These are phyloP conservation scores for Eucalyptus tenuipes DNA, from an alignment of 345 rosid species.

Conservation along the genomic window DNA sequence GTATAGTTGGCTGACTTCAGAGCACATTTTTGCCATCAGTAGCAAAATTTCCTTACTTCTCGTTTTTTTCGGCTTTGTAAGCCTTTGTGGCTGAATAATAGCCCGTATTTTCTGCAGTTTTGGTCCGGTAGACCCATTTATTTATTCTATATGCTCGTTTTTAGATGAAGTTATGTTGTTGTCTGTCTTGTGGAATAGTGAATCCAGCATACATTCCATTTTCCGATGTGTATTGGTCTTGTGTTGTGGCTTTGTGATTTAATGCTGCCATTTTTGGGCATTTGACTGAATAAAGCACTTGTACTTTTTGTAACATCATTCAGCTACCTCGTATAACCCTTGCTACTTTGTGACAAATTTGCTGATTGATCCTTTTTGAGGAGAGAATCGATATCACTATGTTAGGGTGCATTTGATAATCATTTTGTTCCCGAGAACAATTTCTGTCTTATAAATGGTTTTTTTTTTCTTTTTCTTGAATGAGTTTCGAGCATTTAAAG, in stretches of 20 bases:
- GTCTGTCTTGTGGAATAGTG: background rate
- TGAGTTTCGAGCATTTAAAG: rapidly evolving
- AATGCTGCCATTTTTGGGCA: background rate
- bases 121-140: background rate
- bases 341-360: background rate
- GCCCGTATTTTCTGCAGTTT: background rate
- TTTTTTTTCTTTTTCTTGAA: rapidly evolving
- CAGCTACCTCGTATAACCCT: background rate
- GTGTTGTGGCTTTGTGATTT: background rate
- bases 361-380: background rate
- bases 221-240: background rate
- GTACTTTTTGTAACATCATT: background rate
- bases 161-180: background rate
- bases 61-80: background rate
- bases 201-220: background rate
- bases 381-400: background rate
- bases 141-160: background rate
- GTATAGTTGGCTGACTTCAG: background rate
- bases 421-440: rapidly evolving
- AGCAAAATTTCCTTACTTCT: background rate
- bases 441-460: too few species aligned
- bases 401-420: rapidly evolving
- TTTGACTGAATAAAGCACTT: background rate
- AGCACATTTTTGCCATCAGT: background rate
- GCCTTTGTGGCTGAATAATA: background rate